Evolutionary conservation across 2,329 filamentous ascomycete species (phyloP).

Genomic region (Myriosclerotinia duriaeana): DNA sequence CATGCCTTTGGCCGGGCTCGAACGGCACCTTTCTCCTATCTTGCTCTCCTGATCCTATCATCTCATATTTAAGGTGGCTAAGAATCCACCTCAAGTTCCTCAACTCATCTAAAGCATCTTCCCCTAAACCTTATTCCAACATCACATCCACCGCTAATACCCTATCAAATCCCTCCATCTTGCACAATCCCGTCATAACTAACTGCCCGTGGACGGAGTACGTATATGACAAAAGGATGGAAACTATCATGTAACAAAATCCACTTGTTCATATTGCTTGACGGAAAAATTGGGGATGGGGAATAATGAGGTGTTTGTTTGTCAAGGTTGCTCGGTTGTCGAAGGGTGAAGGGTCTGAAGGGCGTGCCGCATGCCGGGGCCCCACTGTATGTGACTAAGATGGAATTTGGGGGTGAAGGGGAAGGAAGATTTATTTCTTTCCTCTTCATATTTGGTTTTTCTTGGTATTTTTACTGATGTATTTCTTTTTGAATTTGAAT

Average conservation of each 20-base stretch:
- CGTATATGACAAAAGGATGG: too few species aligned
- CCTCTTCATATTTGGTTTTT: too few species aligned
- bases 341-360: background rate
- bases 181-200: background rate
- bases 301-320: too few species aligned
- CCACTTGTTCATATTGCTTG: too few species aligned
- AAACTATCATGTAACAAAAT: slow-evolving; percentile 7
- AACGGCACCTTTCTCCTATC: background rate
- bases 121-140: slow-evolving; percentile 8
- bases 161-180: background rate
- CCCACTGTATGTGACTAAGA: slow-evolving; percentile 5
- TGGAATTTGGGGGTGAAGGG: background rate
- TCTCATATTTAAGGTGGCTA: too few species aligned
- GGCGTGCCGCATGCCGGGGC: background rate
- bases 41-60: background rate
- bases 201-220: too few species aligned
- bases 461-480: too few species aligned
- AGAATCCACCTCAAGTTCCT: too few species aligned
- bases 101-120: background rate
- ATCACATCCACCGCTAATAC: background rate
- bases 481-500: background rate
- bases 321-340: too few species aligned
- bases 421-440: too few species aligned
- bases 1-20: background rate
- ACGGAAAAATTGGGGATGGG: background rate